phyloP scores from a whole-genome alignment of 2,329 filamentous ascomycete species.

The Aspergillus fijiensis region DNA sequence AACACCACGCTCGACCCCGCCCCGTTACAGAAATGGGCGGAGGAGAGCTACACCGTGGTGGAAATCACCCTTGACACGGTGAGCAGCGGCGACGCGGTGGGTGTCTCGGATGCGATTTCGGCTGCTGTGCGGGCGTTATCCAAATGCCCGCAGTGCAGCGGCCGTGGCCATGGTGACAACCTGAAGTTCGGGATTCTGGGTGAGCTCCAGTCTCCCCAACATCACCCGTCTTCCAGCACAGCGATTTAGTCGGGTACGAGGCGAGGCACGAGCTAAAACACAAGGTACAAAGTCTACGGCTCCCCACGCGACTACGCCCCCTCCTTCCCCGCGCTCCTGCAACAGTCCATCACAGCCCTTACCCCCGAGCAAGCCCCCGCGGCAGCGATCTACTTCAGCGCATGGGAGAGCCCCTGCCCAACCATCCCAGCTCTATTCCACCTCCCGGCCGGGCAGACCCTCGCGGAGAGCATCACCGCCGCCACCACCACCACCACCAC shows the following conservation, averaged over 20 bases:
- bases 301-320: conserved; percentile 23
- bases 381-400: conserved; percentile 22
- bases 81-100: conserved; percentile 14
- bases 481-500: neutral
- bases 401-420: conserved; percentile 10
- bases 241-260: too few species aligned
- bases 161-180: conserved; percentile 11
- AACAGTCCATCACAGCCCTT: neutral
- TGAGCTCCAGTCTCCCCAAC: neutral
- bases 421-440: conserved; percentile 19
- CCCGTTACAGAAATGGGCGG: conserved; percentile 66
- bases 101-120: conserved; percentile 11
- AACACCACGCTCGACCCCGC: conserved; percentile 52
- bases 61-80: conserved; percentile 44
- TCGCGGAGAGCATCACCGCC: neutral
- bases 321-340: conserved; percentile 14
- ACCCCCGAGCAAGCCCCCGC: conserved; percentile 7
- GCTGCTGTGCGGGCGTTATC: conserved; percentile 16
- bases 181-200: conserved; percentile 23
- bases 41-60: conserved; percentile 66
- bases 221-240: too few species aligned
- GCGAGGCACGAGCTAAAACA: neutral
- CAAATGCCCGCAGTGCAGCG: conserved; percentile 27
- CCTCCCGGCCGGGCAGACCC: conserved; percentile 2
- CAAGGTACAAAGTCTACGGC: conserved; percentile 24